Percentiles rank a stretch among this genome's conserved stretches.
Evolutionary conservation across 1,284 basidiomycete genomes (phyloP).

Genomic region (Acaromyces ingoldii): DNA sequence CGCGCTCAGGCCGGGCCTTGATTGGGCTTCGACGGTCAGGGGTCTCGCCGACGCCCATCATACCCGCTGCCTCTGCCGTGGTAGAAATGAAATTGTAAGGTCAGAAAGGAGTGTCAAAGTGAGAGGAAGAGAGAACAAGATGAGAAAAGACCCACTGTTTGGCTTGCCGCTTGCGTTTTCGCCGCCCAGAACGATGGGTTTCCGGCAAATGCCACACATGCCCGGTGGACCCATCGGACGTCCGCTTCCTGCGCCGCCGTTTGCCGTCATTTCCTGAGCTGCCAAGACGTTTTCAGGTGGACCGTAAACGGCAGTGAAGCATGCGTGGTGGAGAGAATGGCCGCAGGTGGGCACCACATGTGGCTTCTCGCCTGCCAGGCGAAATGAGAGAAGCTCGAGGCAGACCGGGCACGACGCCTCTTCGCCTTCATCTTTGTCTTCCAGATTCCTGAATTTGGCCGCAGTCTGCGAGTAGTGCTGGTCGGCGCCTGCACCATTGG

Average conservation of each 20-base stretch:
- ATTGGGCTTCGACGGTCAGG: background rate
- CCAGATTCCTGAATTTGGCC: too few relatives aligned
- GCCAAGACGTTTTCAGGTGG: slow-evolving; percentile 62
- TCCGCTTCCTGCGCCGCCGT: slow-evolving; percentile 19
- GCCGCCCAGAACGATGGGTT: slow-evolving; percentile 87
- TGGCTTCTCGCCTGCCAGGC: slow-evolving; percentile 83
- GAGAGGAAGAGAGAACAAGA: background rate
- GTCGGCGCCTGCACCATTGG: too few relatives aligned
- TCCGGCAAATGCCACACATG: slow-evolving; percentile 90
- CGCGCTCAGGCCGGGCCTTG: background rate
- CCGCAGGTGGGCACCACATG: slow-evolving; percentile 94
- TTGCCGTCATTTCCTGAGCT: slow-evolving; percentile 12
- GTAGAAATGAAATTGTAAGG: background rate
- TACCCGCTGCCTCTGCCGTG: slow-evolving; percentile 8
- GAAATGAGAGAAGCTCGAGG: slow-evolving; percentile 77
- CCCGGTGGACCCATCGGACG: slow-evolving; percentile 62
- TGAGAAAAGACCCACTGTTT: background rate
- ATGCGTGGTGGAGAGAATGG: slow-evolving; percentile 92
- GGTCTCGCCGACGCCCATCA: background rate
- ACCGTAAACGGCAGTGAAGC: slow-evolving; percentile 92
- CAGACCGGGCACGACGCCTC: slow-evolving; percentile 86
- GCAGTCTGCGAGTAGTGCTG: too few relatives aligned
- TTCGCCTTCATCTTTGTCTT: slow-evolving; percentile 55
- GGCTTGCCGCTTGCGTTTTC: slow-evolving; percentile 14
- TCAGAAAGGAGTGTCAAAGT: background rate